phyloP scores from a whole-genome alignment of 495 filamentous ascomycete species.

The Neurospora tetrasperma region DNA sequence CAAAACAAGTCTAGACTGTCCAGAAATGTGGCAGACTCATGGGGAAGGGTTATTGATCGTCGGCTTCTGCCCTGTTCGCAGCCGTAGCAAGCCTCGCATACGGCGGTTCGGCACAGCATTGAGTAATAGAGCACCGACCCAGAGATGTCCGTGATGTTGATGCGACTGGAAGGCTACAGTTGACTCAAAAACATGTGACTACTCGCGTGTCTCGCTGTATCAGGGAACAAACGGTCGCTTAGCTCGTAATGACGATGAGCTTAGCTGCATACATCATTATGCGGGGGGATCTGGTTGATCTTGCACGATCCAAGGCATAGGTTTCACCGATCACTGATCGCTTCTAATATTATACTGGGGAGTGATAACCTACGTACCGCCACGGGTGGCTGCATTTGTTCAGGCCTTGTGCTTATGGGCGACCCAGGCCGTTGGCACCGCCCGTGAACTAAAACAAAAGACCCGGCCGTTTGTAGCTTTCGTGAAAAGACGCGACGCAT shows the following conservation, averaged over 20 bases:
- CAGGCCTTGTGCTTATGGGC: background rate
- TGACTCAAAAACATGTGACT: background rate
- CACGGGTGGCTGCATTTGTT: conserved; percentile 12
- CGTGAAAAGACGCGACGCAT: background rate
- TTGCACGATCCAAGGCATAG: conserved; percentile 6
- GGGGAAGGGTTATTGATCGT: background rate
- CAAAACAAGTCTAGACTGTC: background rate
- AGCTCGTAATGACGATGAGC: background rate
- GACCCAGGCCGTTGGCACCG: background rate
- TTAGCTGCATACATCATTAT: conserved; percentile 1
- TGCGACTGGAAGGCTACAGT: background rate
- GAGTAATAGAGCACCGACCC: background rate
- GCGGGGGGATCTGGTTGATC: background rate
- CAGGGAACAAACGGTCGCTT: conserved; percentile 5
- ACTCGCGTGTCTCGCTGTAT: conserved; percentile 4
- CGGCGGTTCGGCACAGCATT: background rate
- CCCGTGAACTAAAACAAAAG: background rate
- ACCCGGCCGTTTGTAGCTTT: background rate
- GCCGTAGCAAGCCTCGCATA: background rate
- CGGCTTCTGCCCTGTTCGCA: background rate
- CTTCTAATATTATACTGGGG: conserved; percentile 2
- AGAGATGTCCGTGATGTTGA: background rate
- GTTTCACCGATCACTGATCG: conserved; percentile 8
- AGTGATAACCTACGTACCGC: conserved; percentile 4
- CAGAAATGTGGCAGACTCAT: background rate